Conservation (phyloP, 306 rosid species). For the Rosa lucieae region DNA sequence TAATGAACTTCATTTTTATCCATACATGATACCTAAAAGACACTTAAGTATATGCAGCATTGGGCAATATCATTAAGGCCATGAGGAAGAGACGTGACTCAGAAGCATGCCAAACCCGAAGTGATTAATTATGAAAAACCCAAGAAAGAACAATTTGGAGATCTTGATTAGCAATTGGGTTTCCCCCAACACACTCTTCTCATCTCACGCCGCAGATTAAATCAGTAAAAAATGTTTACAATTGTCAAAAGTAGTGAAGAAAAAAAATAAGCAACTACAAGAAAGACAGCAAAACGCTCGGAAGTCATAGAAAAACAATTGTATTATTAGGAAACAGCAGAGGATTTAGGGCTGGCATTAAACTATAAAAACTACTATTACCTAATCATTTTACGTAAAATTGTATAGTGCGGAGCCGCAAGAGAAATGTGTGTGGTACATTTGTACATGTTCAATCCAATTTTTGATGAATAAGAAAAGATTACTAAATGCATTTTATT, state of each 20-base stretch:
- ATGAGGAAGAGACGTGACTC: slow-evolving; percentile 1
- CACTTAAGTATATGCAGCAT: background rate
- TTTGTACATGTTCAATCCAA: background rate
- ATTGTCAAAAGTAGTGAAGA: background rate
- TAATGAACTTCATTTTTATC: background rate
- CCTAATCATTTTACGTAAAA: no score
- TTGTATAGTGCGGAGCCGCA: no score
- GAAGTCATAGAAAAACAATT: background rate
- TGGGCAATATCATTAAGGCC: background rate
- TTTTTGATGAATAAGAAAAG: background rate
- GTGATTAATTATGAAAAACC: slow-evolving; percentile 7
- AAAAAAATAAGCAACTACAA: background rate
- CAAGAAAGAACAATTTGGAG: slow-evolving; percentile 27
- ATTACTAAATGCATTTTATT: background rate
- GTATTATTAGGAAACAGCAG: background rate
- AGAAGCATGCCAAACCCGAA: background rate
- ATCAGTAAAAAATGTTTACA: background rate
- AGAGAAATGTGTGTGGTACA: no score
- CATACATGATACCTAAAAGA: background rate
- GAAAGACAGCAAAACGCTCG: slow-evolving; percentile 9
- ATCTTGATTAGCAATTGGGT: slow-evolving; percentile 12
- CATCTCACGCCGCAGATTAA: background rate
- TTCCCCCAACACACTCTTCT: background rate
- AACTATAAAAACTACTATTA: no score
- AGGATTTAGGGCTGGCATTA: background rate